Evolutionary conservation across 2,329 filamentous ascomycete genomes (phyloP).

Genomic region (Epichloe elymi): DNA sequence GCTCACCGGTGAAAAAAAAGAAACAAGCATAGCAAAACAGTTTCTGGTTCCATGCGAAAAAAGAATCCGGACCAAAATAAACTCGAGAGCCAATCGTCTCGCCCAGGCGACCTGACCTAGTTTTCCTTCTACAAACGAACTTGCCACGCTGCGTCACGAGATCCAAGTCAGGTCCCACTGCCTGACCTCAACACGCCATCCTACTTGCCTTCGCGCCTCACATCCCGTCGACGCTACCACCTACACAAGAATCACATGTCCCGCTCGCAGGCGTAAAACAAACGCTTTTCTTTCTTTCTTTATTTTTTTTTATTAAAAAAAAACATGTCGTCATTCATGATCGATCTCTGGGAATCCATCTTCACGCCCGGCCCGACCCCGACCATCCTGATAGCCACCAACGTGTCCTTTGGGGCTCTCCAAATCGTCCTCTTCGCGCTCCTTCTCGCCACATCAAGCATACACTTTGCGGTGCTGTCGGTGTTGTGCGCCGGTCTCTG

Average conservation of each 20-base stretch:
- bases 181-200: not conserved
- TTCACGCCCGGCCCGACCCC: slow-evolving; percentile 88
- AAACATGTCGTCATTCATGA: slow-evolving; percentile 48
- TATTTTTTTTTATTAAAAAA: no score
- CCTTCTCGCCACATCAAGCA: slow-evolving; percentile 67
- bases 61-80: no score
- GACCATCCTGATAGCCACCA: slow-evolving; percentile 78
- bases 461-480: slow-evolving; percentile 80
- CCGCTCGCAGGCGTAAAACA: not conserved
- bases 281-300: rapidly evolving
- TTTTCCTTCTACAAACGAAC: no score
- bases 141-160: no score
- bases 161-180: no score
- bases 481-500: slow-evolving; percentile 69
- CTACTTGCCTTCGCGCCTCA: not conserved
- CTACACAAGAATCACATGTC: not conserved
- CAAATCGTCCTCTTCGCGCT: slow-evolving; percentile 67
- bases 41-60: no score
- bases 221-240: not conserved
- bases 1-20: no score
- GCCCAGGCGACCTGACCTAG: no score
- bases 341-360: slow-evolving; percentile 79
- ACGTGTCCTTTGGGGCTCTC: slow-evolving; percentile 74
- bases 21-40: no score
- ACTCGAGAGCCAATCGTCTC: no score